A percentile compares a stretch with the other conserved stretches of the same genome.
Conservation (phyloP, 2,329 filamentous ascomycete species). For the Hawksworthiomyces lignivorus region DNA sequence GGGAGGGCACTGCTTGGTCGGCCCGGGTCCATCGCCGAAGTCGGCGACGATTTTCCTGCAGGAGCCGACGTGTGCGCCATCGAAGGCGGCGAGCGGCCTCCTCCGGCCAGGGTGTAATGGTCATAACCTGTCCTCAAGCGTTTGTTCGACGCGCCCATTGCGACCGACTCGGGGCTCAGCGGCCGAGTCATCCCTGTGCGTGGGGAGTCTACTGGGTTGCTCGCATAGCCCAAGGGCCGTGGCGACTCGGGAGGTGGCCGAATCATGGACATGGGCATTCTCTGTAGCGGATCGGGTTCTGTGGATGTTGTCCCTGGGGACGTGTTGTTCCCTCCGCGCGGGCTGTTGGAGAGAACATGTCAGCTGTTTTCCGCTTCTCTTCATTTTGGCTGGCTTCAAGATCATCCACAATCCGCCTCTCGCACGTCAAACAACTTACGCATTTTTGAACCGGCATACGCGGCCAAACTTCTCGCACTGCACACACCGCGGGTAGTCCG, state of each 20-base stretch:
- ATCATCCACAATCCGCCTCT: too few species aligned
- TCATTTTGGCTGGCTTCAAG: too few species aligned
- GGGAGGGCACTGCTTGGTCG: conserved; percentile 7
- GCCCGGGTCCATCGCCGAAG: conserved; percentile 1
- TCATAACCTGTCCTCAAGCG: conserved; percentile 41
- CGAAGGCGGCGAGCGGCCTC: conserved; percentile 21
- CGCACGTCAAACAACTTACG: conserved; percentile 48
- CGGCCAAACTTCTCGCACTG: conserved; percentile 90
- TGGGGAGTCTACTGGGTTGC: conserved; percentile 43
- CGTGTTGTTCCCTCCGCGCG: conserved; percentile 50
- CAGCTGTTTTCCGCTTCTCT: too few species aligned
- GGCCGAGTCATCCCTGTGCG: conserved; percentile 27
- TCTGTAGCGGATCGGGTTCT: conserved; percentile 39
- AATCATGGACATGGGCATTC: conserved; percentile 24
- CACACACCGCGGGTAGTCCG: conserved; percentile 76
- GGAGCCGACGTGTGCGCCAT: conserved; percentile 16
- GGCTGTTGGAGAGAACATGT: conserved; percentile 28
- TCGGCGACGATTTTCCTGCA: conserved; percentile 20
- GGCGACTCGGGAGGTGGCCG: conserved; percentile 26
- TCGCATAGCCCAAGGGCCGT: conserved; percentile 35
- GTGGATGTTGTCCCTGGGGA: conserved; percentile 46
- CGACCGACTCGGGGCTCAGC: conserved; percentile 21
- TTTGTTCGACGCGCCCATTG: conserved; percentile 33
- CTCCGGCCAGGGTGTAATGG: conserved; percentile 29
- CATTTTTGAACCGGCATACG: conserved; percentile 76